phyloP scores from a whole-genome alignment of 768 basidiomycete species.

The Suillus plorans region DNA sequence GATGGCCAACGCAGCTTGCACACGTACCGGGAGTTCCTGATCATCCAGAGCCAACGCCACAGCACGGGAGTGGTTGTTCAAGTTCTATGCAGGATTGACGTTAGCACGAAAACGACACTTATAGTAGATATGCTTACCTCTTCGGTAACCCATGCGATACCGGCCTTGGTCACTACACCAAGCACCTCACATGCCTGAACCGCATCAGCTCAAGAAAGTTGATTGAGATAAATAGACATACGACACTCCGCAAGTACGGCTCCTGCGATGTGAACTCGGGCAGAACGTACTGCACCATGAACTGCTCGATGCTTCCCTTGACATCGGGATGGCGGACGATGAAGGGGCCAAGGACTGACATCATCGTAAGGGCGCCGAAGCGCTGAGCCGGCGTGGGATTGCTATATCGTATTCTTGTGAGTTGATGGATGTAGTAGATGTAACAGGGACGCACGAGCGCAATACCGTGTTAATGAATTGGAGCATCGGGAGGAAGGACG shows the following conservation, averaged over 20 bases:
- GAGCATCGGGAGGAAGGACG: conserved; percentile 80
- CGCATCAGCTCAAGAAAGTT: conserved; percentile 4
- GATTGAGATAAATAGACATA: conserved; percentile 35
- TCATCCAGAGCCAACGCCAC: conserved; percentile 74
- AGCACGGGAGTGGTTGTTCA: conserved; percentile 63
- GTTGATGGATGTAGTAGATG: background rate
- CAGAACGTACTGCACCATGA: conserved; percentile 71
- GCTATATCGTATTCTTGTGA: conserved; percentile 25
- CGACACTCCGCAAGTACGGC: conserved; percentile 77
- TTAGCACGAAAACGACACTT: conserved; percentile 1
- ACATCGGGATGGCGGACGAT: conserved; percentile 86
- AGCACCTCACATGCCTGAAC: conserved; percentile 77
- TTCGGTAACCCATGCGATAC: conserved; percentile 62
- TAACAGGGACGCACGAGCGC: conserved; percentile 46
- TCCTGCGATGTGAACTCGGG: conserved; percentile 67
- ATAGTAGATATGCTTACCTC: conserved; percentile 43
- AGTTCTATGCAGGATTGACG: conserved; percentile 40
- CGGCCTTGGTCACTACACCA: conserved; percentile 67
- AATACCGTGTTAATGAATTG: conserved; percentile 76
- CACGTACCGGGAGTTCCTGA: conserved; percentile 76
- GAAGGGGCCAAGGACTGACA: conserved; percentile 52
- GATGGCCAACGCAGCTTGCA: conserved; percentile 79
- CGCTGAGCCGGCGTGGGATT: conserved; percentile 59
- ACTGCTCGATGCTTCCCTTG: conserved; percentile 72
- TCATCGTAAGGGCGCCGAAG: conserved; percentile 65